Evolutionary conservation across 2,329 filamentous ascomycete species (phyloP).

Genomic region (Fusarium zealandicum): DNA sequence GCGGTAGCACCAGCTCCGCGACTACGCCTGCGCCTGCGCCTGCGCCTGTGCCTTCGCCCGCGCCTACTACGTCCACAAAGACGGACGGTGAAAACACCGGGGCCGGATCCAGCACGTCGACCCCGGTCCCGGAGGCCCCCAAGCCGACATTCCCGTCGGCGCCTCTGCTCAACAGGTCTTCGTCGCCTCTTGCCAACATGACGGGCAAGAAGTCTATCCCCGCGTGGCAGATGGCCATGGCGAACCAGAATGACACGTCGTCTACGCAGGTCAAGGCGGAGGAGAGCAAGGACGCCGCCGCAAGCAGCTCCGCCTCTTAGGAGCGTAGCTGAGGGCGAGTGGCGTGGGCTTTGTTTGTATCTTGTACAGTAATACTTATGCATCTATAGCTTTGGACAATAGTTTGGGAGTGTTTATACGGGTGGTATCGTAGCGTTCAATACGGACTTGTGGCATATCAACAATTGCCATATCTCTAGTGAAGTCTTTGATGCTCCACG

Average conservation of each 20-base stretch:
- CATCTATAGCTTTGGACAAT: slow-evolving; percentile 19
- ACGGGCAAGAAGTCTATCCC: slow-evolving; percentile 73
- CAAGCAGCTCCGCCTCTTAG: slow-evolving; percentile 31
- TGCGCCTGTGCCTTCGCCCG: slow-evolving; percentile 25
- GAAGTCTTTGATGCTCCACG: no score
- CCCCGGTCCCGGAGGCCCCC: slow-evolving; percentile 43
- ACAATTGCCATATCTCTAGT: not conserved
- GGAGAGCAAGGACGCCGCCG: slow-evolving; percentile 35
- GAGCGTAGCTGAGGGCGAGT: not conserved
- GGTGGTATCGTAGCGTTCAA: slow-evolving; percentile 26
- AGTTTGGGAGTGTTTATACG: slow-evolving; percentile 9
- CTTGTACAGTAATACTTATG: slow-evolving; percentile 30
- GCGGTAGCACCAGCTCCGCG: slow-evolving; percentile 14
- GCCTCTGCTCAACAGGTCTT: slow-evolving; percentile 40
- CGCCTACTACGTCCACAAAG: slow-evolving; percentile 28
- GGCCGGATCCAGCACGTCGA: slow-evolving; percentile 36
- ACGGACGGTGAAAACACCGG: slow-evolving; percentile 42
- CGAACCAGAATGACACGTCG: slow-evolving; percentile 56
- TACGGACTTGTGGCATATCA: slow-evolving; percentile 10
- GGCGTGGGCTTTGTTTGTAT: not conserved
- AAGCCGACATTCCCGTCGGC: slow-evolving; percentile 42
- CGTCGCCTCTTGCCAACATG: slow-evolving; percentile 49
- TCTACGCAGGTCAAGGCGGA: slow-evolving; percentile 40
- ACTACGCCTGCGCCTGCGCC: slow-evolving; percentile 38
- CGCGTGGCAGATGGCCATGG: slow-evolving; percentile 79